phyloP scores from a whole-genome alignment of 2,329 filamentous ascomycete genomes.

The Xylaria sp. region DNA sequence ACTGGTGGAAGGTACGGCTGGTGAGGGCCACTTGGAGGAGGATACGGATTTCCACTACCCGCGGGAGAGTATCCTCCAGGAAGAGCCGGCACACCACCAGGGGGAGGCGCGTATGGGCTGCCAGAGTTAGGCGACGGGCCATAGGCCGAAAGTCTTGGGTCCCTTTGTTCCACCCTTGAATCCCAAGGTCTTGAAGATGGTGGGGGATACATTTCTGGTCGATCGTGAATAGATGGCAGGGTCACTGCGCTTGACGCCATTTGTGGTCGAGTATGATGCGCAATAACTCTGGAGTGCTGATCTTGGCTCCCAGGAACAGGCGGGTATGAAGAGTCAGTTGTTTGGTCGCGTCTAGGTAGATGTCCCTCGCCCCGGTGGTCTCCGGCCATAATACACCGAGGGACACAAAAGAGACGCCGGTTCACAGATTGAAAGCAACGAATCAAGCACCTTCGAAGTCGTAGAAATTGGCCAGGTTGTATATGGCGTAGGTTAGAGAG shows the following conservation, averaged over 20 bases:
- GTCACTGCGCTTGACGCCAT: slow-evolving; percentile 53
- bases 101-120: slow-evolving; percentile 53
- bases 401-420: slow-evolving; percentile 41
- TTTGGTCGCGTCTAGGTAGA: slow-evolving; percentile 42
- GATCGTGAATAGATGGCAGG: slow-evolving; percentile 58
- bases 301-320: slow-evolving; percentile 51
- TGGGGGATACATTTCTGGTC: slow-evolving; percentile 42
- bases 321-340: slow-evolving; percentile 51
- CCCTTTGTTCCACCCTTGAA: slow-evolving; percentile 44
- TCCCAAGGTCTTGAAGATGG: slow-evolving; percentile 38
- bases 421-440: slow-evolving; percentile 34
- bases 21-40: slow-evolving; percentile 31
- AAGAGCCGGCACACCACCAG: slow-evolving; percentile 29
- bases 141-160: slow-evolving; percentile 46
- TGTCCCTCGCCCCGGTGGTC: slow-evolving; percentile 44
- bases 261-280: slow-evolving; percentile 41
- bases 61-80: slow-evolving; percentile 36
- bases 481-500: slow-evolving; percentile 8
- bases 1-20: slow-evolving; percentile 36
- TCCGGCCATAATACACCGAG: slow-evolving; percentile 47
- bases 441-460: slow-evolving; percentile 30
- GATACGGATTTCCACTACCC: slow-evolving; percentile 30
- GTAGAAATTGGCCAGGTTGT: slow-evolving; percentile 7
- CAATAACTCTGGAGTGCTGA: slow-evolving; percentile 43
- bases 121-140: slow-evolving; percentile 50